These are phyloP conservation scores for Ophiocordyceps sinensis DNA, from an alignment of 2,329 filamentous ascomycete genomes.

Conservation along the genomic window DNA sequence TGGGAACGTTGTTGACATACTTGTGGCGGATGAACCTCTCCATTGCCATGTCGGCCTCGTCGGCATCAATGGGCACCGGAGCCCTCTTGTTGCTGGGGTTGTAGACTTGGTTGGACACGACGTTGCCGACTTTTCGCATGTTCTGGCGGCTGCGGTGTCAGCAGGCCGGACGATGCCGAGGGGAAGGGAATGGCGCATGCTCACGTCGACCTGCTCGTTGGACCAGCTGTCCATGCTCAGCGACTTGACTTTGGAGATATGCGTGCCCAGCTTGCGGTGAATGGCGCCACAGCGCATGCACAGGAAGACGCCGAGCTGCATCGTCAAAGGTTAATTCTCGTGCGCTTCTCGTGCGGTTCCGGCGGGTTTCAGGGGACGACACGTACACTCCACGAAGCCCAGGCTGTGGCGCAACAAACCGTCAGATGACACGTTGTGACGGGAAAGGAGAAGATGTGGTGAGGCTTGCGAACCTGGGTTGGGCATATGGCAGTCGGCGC, in stretches of 20 bases:
- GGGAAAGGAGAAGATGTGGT: neutral
- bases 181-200: constrained; percentile 9
- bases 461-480: constrained; percentile 64
- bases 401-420: constrained; percentile 39
- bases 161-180: neutral
- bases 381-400: constrained; percentile 92
- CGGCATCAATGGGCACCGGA: constrained; percentile 74
- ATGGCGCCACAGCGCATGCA: constrained; percentile 95
- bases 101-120: constrained; percentile 71
- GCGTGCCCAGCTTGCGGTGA: constrained; percentile 92
- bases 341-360: neutral
- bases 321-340: constrained; percentile 1
- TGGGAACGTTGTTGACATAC: constrained; percentile 51
- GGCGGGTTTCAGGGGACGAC: constrained; percentile 2
- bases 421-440: neutral
- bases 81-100: constrained; percentile 76
- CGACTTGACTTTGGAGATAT: constrained; percentile 97
- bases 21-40: constrained; percentile 92
- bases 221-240: constrained; percentile 98
- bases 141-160: constrained; percentile 37
- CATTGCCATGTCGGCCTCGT: constrained; percentile 89
- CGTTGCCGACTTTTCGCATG: constrained; percentile 88
- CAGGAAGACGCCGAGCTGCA: constrained; percentile 79
- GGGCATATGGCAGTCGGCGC: constrained; percentile 80
- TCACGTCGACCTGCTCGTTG: constrained; percentile 88